Base-by-base conservation (phyloP, 2,329 filamentous ascomycete genomes). In the Hysterium pulicare region DNA sequence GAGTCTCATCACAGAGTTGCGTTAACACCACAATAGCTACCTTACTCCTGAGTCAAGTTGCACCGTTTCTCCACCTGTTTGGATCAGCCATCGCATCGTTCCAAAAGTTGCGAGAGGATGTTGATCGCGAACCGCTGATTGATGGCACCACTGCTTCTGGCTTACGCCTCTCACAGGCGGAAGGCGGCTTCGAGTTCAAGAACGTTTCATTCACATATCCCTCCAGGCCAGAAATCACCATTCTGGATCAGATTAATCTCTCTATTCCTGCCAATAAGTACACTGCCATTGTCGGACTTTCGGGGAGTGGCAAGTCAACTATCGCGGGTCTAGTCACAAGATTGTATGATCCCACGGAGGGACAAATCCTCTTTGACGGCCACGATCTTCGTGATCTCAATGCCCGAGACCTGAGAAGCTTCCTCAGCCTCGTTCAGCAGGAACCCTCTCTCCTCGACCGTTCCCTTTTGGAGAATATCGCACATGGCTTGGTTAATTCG, bases 51-150 rank as follows among this genome's bases (percentile, higher is more conserved):
- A 71, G 70, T 42, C 65, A 69, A 40, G 65, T 72, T 19, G 71
- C 71, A 6, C 71, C 72, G 5, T 69, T 73, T 51, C 49, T 75
- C n/a, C 76, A 75, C 28, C 51, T 76, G 2, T 78, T 78, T 42
- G 68, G 68, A 7, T 66, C 69, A 10, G 75, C 73, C 2, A 63
- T 71, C 9, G 70, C 69, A n/a, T 70, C 82, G 1, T 86, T 78
- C 50, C 64, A 75, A 42, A 79, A 81, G 38, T 64, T 87, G 5
- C 71, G 71, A 11, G 67, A 73, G 24, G 81, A 83, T 33, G 82
- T 86, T 37, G 72, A 81, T 11, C 70, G 71, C 4, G 40, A 55
- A 13, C 64, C 69, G 22, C 47, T 54, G 10, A 71, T 71, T 23
- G 64, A 71, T 45, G 62, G 61, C 32, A 68, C 62, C 9, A 57